Conservation (phyloP, 225 moss, liverwort and hornwort species). For the Pseudisothecium myosuroides region DNA sequence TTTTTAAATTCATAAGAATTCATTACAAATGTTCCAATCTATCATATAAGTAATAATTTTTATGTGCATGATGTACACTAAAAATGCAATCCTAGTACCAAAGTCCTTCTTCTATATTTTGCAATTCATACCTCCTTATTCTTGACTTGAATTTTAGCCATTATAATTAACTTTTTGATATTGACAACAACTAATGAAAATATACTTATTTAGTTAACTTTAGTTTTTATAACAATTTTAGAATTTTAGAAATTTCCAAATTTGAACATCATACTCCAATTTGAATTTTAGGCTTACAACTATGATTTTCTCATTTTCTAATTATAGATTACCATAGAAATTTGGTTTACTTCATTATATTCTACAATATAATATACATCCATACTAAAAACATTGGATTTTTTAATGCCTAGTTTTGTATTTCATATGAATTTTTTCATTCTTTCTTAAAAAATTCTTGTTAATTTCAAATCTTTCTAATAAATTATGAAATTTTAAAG, state of each 20-base stretch:
- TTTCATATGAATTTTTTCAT: background rate
- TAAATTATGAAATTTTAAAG: background rate
- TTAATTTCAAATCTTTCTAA: background rate
- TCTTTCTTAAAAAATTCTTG: fast-evolving
- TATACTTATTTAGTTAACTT: fast-evolving
- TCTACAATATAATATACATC: background rate
- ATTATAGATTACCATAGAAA: background rate
- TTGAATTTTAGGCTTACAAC: background rate
- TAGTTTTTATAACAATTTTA: background rate
- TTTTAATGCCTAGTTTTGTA: background rate
- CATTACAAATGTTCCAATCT: background rate
- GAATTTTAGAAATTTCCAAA: background rate
- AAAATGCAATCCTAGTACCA: background rate
- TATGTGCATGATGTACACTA: background rate
- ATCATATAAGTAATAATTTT: background rate
- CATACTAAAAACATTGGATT: background rate
- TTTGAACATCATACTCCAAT: background rate
- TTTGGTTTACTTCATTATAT: background rate
- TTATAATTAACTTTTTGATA: background rate
- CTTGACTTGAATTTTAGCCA: too few relatives aligned
- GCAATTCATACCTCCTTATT: background rate
- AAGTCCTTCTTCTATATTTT: too few relatives aligned
- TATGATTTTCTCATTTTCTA: fast-evolving
- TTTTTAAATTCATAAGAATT: background rate
- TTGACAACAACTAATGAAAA: background rate